Percentiles rank a stretch among this genome's conserved stretches.
Conservation (phyloP, 208 protist genomes). For the Trypanosoma brucei region DNA sequence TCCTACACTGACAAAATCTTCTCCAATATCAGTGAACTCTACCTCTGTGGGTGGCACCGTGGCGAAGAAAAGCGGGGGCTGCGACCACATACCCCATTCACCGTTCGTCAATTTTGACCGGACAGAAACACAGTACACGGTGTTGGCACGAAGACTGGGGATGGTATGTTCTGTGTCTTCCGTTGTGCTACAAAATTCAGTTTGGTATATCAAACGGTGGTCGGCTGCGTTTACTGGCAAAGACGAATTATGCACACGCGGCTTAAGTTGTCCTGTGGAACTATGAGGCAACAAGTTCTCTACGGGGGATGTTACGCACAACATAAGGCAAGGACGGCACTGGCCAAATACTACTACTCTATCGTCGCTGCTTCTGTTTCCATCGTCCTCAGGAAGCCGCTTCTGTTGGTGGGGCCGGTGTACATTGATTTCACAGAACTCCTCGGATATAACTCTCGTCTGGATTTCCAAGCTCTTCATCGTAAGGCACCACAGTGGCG, state of each 20-base stretch:
- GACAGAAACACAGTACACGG: conserved; percentile 82
- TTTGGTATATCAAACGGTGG: conserved; percentile 83
- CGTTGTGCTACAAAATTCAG: conserved; percentile 60
- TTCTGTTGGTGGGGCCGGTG: conserved; percentile 61
- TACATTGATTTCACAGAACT: conserved; percentile 79
- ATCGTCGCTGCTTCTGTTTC: conserved; percentile 69
- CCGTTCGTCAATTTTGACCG: conserved; percentile 82
- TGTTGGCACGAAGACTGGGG: conserved; percentile 83
- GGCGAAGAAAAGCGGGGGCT: conserved; percentile 64
- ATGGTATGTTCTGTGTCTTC: conserved; percentile 71
- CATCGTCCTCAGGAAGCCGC: conserved; percentile 84
- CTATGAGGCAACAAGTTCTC: conserved; percentile 60
- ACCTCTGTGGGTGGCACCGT: conserved; percentile 79
- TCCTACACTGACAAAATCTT: conserved; percentile 72
- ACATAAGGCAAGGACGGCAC: conserved; percentile 70
- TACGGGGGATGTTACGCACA: conserved; percentile 89
- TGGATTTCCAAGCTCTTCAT: conserved; percentile 86
- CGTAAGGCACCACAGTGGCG: conserved; percentile 86
- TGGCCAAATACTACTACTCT: conserved; percentile 73
- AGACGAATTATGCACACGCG: conserved; percentile 57
- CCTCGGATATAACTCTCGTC: conserved; percentile 86
- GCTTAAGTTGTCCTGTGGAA: conserved; percentile 28
- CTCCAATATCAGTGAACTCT: conserved; percentile 78
- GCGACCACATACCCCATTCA: conserved; percentile 89
- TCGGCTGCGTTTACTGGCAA: conserved; percentile 66